These are phyloP conservation scores for Boletus reticuloceps DNA, from an alignment of 768 basidiomycete genomes.

Conservation along the genomic window DNA sequence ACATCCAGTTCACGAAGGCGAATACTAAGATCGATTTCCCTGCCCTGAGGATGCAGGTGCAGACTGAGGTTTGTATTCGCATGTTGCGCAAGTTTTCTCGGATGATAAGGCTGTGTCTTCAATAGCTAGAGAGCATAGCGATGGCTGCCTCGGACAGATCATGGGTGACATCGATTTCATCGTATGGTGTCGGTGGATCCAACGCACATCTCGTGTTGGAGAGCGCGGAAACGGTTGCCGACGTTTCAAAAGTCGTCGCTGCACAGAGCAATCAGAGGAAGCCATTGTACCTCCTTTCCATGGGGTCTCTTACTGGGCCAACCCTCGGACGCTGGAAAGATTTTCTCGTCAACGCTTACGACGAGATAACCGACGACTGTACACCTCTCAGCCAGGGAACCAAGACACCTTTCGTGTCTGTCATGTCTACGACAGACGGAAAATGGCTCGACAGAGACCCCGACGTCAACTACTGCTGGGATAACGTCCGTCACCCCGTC, in stretches of 20 bases:
- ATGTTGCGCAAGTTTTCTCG: background rate
- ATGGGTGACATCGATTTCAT: conserved; percentile 33
- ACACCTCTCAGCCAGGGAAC: conserved; percentile 22
- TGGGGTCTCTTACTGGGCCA: conserved; percentile 29
- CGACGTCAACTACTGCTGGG: conserved; percentile 33
- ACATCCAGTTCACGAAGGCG: conserved; percentile 27
- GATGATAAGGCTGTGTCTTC: background rate
- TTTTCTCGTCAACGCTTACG: conserved; percentile 13
- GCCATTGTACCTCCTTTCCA: conserved; percentile 24
- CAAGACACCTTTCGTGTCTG: conserved; percentile 19
- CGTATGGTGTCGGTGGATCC: conserved; percentile 35
- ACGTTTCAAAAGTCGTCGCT: conserved; percentile 5
- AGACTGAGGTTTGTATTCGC: conserved; percentile 17
- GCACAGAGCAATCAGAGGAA: conserved; percentile 3
- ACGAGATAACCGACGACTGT: conserved; percentile 18
- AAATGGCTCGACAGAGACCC: conserved; percentile 30
- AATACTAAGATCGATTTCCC: conserved; percentile 27
- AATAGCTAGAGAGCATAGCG: conserved; percentile 22
- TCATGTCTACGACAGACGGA: conserved; percentile 37
- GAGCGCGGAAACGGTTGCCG: conserved; percentile 16
- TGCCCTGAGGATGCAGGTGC: conserved; percentile 25
- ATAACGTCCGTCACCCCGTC: conserved; percentile 35
- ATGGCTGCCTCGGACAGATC: conserved; percentile 29
- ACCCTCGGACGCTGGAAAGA: conserved; percentile 26
- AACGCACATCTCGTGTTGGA: conserved; percentile 35